phyloP scores from a whole-genome alignment of 306 rosid genomes.

The Rubus idaeus region DNA sequence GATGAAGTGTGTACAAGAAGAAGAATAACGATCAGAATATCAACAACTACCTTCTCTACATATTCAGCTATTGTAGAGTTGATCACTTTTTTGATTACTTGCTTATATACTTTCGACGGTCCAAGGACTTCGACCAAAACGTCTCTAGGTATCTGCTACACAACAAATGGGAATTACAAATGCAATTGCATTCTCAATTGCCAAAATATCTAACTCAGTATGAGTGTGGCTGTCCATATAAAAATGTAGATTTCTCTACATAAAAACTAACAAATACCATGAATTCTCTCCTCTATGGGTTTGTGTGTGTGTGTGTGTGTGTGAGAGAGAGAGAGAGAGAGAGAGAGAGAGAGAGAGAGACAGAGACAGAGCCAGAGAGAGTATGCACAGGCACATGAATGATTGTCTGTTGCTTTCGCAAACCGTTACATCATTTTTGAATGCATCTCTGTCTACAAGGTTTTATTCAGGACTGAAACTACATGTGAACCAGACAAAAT shows the following conservation, averaged over 20 bases:
- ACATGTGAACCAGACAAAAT: no score
- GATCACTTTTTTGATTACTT: constrained; percentile 73
- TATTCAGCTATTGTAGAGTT: constrained; percentile 69
- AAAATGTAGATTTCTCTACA: not conserved
- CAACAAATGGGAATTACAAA: not conserved
- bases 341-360: no score
- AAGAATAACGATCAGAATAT: constrained; percentile 6
- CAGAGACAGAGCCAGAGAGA: no score
- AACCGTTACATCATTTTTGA: no score
- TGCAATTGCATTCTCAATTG: not conserved
- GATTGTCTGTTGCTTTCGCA: no score
- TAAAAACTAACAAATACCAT: no score
- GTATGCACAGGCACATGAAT: no score
- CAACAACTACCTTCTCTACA: constrained; percentile 66
- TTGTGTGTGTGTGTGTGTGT: no score
- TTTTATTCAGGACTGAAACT: no score
- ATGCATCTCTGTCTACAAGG: no score
- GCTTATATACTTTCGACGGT: constrained; percentile 73
- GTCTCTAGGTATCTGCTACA: constrained; percentile 67
- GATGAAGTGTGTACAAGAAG: constrained; percentile 4
- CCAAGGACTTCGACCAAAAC: constrained; percentile 81
- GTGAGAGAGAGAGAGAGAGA: no score
- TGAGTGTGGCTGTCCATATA: not conserved
- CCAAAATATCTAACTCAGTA: not conserved
- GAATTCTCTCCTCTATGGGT: no score